phyloP scores from a whole-genome alignment of 495 filamentous ascomycete genomes.

The Trichoderma gamsii region DNA sequence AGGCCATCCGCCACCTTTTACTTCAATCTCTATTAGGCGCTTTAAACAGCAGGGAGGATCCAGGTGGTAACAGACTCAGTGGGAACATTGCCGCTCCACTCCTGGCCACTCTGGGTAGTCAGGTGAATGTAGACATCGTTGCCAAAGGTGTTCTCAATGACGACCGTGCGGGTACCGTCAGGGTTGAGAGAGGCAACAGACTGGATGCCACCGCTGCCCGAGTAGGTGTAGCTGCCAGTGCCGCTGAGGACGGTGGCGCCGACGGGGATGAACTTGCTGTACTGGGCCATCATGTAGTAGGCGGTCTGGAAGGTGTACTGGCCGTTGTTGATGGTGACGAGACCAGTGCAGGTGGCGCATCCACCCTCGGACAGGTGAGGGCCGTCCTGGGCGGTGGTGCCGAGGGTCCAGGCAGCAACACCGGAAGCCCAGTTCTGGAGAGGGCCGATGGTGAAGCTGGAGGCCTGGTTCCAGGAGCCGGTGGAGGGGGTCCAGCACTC shows the following conservation, averaged over 20 bases:
- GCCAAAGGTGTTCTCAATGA: conserved; percentile 47
- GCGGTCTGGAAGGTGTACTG: conserved; percentile 43
- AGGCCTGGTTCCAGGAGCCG: conserved; percentile 43
- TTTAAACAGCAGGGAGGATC: conserved; percentile 36
- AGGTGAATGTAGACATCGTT: conserved; percentile 46
- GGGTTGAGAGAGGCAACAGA: conserved; percentile 47
- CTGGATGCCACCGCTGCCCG: conserved; percentile 38
- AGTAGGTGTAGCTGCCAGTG: conserved; percentile 43
- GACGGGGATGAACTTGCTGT: conserved; percentile 50
- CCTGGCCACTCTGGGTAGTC: conserved; percentile 36
- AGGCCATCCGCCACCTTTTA: too few species aligned
- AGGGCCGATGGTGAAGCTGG: conserved; percentile 49
- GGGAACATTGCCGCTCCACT: conserved; percentile 47
- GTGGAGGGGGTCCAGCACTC: conserved; percentile 49
- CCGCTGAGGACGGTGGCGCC: conserved; percentile 43
- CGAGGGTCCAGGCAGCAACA: conserved; percentile 49
- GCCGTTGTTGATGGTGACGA: conserved; percentile 42
- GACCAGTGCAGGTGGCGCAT: conserved; percentile 44
- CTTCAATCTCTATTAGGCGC: not conserved
- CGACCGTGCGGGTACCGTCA: conserved; percentile 45
- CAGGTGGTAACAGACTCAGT: conserved; percentile 47
- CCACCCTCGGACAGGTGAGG: conserved; percentile 46
- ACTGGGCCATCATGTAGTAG: conserved; percentile 54
- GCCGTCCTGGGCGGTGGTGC: conserved; percentile 44
- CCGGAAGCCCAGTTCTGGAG: conserved; percentile 53